Conservation (phyloP, 768 basidiomycete species). For the Kwoniella europaea region DNA sequence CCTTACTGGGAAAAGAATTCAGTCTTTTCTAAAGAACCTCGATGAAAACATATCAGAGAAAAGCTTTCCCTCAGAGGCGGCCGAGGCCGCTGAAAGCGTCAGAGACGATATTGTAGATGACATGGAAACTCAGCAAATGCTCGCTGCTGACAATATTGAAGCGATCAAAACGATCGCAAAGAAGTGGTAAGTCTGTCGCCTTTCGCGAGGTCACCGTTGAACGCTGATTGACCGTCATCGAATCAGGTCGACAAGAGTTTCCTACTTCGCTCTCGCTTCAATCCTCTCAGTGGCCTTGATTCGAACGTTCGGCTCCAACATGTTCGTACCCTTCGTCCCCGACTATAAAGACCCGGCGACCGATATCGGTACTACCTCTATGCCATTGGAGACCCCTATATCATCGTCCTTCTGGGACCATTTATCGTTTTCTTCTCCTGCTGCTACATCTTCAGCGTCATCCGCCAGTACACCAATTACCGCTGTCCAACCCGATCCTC, state of each 20-base stretch:
- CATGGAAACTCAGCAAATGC: neutral
- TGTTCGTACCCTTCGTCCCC: slow-evolving; percentile 4
- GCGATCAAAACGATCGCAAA: slow-evolving; percentile 2
- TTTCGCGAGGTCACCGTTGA: neutral
- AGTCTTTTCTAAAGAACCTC: slow-evolving; percentile 7
- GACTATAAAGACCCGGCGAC: neutral
- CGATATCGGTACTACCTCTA: neutral
- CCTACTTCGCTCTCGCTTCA: slow-evolving; percentile 24
- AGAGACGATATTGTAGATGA: neutral
- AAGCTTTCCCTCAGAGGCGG: neutral
- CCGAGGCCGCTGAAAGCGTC: neutral
- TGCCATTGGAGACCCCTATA: neutral
- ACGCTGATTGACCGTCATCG: neutral
- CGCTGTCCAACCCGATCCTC: slow-evolving; percentile 15
- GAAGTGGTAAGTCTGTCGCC: slow-evolving; percentile 19
- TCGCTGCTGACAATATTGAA: slow-evolving; percentile 5
- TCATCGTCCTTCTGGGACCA: slow-evolving; percentile 21
- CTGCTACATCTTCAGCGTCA: neutral
- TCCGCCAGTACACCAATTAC: neutral
- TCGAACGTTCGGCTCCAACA: slow-evolving; percentile 17
- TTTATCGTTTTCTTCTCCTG: slow-evolving; percentile 7
- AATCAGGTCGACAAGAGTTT: slow-evolving; percentile 16
- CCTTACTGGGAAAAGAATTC: neutral
- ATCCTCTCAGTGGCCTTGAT: slow-evolving; percentile 20
- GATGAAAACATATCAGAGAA: neutral